These are phyloP conservation scores for Suillus fuscotomentosus DNA, from an alignment of 768 basidiomycete genomes.

Conservation along the genomic window DNA sequence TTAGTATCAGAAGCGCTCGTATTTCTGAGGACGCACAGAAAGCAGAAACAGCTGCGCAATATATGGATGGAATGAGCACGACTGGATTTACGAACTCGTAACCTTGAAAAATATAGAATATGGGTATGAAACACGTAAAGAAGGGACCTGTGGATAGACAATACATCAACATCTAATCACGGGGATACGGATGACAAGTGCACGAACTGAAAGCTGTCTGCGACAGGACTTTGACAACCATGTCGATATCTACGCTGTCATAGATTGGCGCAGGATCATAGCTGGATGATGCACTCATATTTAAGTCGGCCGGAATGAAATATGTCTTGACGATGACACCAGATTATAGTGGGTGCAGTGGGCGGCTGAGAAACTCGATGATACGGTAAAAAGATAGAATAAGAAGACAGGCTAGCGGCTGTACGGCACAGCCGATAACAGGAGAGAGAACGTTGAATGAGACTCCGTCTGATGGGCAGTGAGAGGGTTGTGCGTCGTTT, in stretches of 20 bases:
- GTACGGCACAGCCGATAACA: neutral
- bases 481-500: neutral
- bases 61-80: conserved; percentile 51
- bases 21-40: conserved; percentile 57
- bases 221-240: conserved; percentile 73
- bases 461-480: neutral
- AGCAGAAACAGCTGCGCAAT: conserved; percentile 54
- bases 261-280: conserved; percentile 52
- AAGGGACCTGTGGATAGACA: conserved; percentile 61
- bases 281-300: conserved; percentile 16
- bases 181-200: neutral
- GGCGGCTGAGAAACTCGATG: neutral
- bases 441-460: neutral
- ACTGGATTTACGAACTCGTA: conserved; percentile 47
- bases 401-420: neutral
- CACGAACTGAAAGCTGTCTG: conserved; percentile 78
- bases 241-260: conserved; percentile 74
- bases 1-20: neutral
- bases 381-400: neutral
- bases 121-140: conserved; percentile 77
- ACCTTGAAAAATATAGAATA: conserved; percentile 77
- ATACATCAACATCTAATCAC: conserved; percentile 7
- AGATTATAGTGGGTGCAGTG: neutral
- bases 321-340: neutral
- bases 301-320: neutral